phyloP scores from a whole-genome alignment of 2,329 filamentous ascomycete genomes.

The Trichoderma aggressivum region DNA sequence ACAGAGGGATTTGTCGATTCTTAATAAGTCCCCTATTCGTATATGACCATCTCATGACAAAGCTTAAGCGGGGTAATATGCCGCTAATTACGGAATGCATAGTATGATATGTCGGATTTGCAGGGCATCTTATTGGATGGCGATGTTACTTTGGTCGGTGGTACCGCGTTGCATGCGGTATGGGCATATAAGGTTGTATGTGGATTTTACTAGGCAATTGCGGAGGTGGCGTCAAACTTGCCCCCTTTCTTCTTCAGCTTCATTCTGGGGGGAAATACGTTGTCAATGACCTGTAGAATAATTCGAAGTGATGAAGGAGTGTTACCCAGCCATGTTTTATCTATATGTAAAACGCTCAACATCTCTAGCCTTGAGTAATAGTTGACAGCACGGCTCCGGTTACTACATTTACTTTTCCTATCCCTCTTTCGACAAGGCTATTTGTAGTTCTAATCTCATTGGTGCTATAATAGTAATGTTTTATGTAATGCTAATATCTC shows the following conservation, averaged over 20 bases:
- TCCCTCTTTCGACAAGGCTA: background rate
- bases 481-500: background rate
- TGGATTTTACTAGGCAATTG: background rate
- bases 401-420: background rate
- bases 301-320: background rate
- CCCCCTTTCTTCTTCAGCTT: background rate
- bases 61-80: background rate
- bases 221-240: background rate
- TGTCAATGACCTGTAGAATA: background rate
- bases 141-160: background rate
- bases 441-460: background rate
- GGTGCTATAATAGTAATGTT: background rate
- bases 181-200: background rate
- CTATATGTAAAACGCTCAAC: too few relatives aligned
- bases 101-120: background rate
- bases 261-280: background rate
- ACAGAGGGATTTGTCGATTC: background rate
- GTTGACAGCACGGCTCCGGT: background rate
- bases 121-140: background rate
- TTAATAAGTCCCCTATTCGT: background rate
- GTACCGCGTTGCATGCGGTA: background rate
- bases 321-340: too few relatives aligned
- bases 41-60: background rate
- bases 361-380: too few relatives aligned
- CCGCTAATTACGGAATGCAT: background rate